phyloP scores from a whole-genome alignment of 495 filamentous ascomycete species.

The Hyaloscypha variabilis region DNA sequence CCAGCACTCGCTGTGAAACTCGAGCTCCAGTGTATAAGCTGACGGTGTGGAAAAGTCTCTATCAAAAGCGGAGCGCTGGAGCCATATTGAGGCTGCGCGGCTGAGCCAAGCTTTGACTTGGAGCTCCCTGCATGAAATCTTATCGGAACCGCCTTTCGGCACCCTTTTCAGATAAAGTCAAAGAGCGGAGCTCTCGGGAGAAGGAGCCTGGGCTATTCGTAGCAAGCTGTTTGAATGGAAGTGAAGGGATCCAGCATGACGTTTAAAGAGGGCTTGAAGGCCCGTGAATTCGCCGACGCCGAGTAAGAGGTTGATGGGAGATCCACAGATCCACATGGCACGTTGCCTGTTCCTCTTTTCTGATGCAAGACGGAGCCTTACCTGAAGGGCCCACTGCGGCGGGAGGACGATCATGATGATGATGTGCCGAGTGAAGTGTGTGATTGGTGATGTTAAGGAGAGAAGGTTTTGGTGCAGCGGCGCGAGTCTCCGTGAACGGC shows the following conservation, averaged over 20 bases:
- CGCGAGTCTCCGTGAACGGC: neutral
- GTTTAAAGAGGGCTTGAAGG: conserved; percentile 1
- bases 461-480: neutral
- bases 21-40: conserved; percentile 24
- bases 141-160: conserved; percentile 1
- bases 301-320: conserved; percentile 2
- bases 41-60: conserved; percentile 21
- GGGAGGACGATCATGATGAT: conserved; percentile 4
- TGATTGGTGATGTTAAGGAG: neutral
- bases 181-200: conserved; percentile 11
- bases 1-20: conserved; percentile 9
- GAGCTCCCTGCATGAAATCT: neutral
- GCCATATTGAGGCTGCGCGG: neutral
- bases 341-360: conserved; percentile 20
- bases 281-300: conserved; percentile 14
- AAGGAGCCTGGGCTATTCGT: neutral
- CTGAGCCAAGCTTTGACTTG: conserved; percentile 9
- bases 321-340: conserved; percentile 18
- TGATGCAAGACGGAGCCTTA: neutral
- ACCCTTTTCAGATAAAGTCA: conserved; percentile 18
- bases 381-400: neutral
- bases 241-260: conserved; percentile 20
- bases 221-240: conserved; percentile 9
- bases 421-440: conserved; percentile 1
- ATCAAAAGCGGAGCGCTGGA: conserved; percentile 28